A percentile compares a stretch with the other conserved stretches of the same genome.
Evolutionary conservation across 768 basidiomycete species (phyloP).

Genomic region (Dictyophora rubrovolvata): DNA sequence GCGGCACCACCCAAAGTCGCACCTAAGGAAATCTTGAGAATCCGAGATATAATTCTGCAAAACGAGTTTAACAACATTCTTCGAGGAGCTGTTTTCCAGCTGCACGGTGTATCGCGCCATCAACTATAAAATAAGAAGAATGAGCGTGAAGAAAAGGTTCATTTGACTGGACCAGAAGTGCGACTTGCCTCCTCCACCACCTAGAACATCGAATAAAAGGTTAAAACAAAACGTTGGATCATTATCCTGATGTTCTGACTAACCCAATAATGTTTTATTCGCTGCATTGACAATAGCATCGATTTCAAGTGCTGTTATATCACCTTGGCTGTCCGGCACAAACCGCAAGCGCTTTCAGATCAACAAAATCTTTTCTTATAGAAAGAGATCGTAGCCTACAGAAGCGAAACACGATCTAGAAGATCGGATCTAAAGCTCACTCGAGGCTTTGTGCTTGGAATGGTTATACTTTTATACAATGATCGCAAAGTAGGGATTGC

Average conservation of each 20-base stretch:
- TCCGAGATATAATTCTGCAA: not conserved
- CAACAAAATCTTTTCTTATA: not conserved
- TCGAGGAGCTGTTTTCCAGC: slow-evolving; percentile 55
- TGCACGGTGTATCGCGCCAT: slow-evolving; percentile 72
- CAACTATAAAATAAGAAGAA: slow-evolving; percentile 35
- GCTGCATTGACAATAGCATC: slow-evolving; percentile 81
- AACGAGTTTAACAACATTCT: slow-evolving; percentile 47
- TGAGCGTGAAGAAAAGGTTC: not conserved
- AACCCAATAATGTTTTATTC: slow-evolving; percentile 61
- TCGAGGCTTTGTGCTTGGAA: slow-evolving; percentile 26
- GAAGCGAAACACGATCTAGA: slow-evolving; percentile 55
- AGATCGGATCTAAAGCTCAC: slow-evolving; percentile 27
- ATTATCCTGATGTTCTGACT: slow-evolving; percentile 8
- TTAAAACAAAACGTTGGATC: not conserved
- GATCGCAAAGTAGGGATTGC: slow-evolving; percentile 44
- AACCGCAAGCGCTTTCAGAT: slow-evolving; percentile 3
- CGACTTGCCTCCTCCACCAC: slow-evolving; percentile 69
- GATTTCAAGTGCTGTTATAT: slow-evolving; percentile 62
- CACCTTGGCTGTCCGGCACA: slow-evolving; percentile 48
- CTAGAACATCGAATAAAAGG: slow-evolving; percentile 24
- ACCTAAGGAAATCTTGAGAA: slow-evolving; percentile 30
- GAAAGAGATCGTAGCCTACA: slow-evolving; percentile 33
- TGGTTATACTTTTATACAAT: slow-evolving; percentile 35
- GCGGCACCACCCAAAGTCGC: slow-evolving; percentile 53
- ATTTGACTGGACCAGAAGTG: not conserved